Percentiles rank a stretch among this genome's conserved stretches.
Conservation (phyloP, 225 moss, liverwort and hornwort species). For the Physcomitrium patens region DNA sequence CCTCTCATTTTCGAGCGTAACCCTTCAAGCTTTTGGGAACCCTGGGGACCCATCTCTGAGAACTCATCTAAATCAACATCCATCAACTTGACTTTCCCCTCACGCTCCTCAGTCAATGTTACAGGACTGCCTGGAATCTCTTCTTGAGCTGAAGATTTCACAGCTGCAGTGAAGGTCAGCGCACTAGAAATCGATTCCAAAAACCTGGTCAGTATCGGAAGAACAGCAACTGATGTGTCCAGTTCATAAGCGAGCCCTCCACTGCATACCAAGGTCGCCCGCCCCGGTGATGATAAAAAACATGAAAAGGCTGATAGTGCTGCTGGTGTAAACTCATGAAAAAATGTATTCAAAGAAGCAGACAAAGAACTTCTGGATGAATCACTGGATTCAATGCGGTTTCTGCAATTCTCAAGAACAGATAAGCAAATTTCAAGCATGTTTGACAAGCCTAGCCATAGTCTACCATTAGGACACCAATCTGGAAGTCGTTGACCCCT, state of each 20-base stretch:
- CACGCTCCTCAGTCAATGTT: slow-evolving; percentile 49
- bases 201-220: slow-evolving; percentile 61
- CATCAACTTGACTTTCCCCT: slow-evolving; percentile 58
- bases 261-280: slow-evolving; percentile 59
- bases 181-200: slow-evolving; percentile 56
- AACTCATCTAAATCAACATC: slow-evolving; percentile 89
- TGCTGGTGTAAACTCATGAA: slow-evolving; percentile 52
- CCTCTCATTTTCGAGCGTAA: slow-evolving; percentile 47
- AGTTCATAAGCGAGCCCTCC: slow-evolving; percentile 48
- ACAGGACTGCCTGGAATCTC: slow-evolving; percentile 42
- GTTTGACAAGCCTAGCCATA: slow-evolving; percentile 69
- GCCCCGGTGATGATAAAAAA: slow-evolving; percentile 62
- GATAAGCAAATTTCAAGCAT: slow-evolving; percentile 62
- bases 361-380: slow-evolving; percentile 36
- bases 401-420: slow-evolving; percentile 51
- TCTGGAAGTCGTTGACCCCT: slow-evolving; percentile 78
- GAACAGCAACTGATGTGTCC: slow-evolving; percentile 22
- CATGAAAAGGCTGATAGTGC: slow-evolving; percentile 47
- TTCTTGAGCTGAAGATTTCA: slow-evolving; percentile 36
- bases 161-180: slow-evolving; percentile 52
- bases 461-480: slow-evolving; percentile 77
- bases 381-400: slow-evolving; percentile 41
- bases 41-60: slow-evolving; percentile 50
- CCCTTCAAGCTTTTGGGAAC: slow-evolving; percentile 45
- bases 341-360: slow-evolving; percentile 38